A percentile compares a stretch with the other conserved stretches of the same genome.
Conservation (phyloP, 2,329 filamentous ascomycete species). For the Talaromyces sp. region DNA sequence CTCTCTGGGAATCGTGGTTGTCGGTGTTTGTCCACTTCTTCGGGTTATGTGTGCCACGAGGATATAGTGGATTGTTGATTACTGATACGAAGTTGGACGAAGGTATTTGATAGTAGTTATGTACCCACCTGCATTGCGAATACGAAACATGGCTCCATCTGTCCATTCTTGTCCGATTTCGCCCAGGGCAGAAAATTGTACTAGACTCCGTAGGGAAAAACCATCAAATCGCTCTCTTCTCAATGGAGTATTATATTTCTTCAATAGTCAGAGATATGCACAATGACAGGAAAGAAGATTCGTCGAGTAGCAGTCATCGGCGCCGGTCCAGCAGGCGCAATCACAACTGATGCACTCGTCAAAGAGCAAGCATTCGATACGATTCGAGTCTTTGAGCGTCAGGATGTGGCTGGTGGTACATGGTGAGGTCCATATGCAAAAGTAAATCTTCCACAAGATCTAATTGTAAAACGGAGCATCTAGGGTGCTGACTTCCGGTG, state of each 20-base stretch:
- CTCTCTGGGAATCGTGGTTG: not conserved
- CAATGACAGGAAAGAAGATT: not conserved
- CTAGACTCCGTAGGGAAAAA: not conserved
- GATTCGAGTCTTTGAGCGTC: conserved; percentile 33
- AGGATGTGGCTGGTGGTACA: conserved; percentile 29
- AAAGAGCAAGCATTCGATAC: conserved; percentile 32
- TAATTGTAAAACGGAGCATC: not conserved
- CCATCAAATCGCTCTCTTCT: not conserved
- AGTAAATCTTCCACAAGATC: too few relatives aligned
- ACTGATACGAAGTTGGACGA: not conserved
- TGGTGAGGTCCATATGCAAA: conserved; percentile 22
- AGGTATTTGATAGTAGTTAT: not conserved
- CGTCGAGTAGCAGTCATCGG: conserved; percentile 26
- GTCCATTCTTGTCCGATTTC: not conserved
- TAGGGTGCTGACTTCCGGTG: not conserved
- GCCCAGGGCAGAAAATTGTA: not conserved
- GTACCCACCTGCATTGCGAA: not conserved
- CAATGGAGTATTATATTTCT: not conserved
- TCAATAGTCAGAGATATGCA: not conserved
- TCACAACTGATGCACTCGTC: conserved; percentile 28
- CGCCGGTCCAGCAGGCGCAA: conserved; percentile 30
- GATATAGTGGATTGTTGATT: not conserved
- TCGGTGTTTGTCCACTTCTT: not conserved
- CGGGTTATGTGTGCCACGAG: not conserved
- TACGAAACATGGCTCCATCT: not conserved